Percentiles rank a stretch among this genome's conserved stretches.
phyloP scores from a whole-genome alignment of 345 rosid species.

The Hirschfeldia incana region DNA sequence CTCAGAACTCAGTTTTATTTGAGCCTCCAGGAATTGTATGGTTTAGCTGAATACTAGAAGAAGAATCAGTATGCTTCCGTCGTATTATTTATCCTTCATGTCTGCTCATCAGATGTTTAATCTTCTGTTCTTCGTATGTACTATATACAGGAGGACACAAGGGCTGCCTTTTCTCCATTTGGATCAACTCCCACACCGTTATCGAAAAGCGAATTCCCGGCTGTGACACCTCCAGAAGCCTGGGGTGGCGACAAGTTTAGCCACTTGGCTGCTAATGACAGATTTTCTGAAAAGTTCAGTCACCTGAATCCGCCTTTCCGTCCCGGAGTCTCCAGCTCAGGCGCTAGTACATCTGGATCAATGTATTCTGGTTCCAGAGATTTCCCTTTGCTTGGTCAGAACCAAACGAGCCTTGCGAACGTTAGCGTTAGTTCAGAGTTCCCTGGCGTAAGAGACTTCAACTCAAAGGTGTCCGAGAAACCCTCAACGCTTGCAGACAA shows the following conservation, averaged over 20 bases:
- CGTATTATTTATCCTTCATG: neutral
- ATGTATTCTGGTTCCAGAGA: conserved; percentile 69
- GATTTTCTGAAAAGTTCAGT: conserved; percentile 58
- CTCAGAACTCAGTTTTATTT: conserved; percentile 1
- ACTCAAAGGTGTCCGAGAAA: conserved; percentile 47
- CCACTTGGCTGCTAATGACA: conserved; percentile 57
- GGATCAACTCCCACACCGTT: conserved; percentile 62
- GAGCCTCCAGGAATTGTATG: neutral
- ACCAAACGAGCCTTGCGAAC: conserved; percentile 39
- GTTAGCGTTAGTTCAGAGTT: conserved; percentile 40
- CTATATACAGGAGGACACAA: conserved; percentile 57
- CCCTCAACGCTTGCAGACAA: conserved; percentile 57
- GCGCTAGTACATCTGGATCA: conserved; percentile 62
- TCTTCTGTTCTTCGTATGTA: neutral
- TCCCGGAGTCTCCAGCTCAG: conserved; percentile 53
- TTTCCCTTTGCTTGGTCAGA: conserved; percentile 50
- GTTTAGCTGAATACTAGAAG: neutral
- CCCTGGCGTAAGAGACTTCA: conserved; percentile 52
- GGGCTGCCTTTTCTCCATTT: conserved; percentile 44
- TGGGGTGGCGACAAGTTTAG: conserved; percentile 89
- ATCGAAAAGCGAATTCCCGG: conserved; percentile 65
- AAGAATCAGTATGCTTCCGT: neutral
- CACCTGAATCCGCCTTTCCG: conserved; percentile 63
- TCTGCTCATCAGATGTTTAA: neutral
- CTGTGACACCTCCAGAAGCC: conserved; percentile 95